Evolutionary conservation across 106 monocot species (phyloP), one percentile per base, ranked within the genome.

Genomic region (Gastrodia elata): DNA sequence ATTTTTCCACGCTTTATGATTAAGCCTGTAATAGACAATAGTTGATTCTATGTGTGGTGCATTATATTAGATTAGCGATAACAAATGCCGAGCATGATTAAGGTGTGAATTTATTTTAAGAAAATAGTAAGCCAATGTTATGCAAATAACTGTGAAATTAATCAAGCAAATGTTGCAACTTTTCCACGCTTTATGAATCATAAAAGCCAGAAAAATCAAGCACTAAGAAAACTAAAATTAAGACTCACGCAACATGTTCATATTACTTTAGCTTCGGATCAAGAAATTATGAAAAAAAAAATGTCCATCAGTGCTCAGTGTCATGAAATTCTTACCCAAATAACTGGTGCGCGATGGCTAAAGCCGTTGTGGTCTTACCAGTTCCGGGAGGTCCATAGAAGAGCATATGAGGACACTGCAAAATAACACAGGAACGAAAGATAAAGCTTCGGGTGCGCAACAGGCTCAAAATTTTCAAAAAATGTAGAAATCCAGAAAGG

Each of bases 361-460:
- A 86, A 28, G 90, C 97, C 36, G 97, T 97, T 56, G 96, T 98
- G 71, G 97, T 98, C 84, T 98, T 98, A 18, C 97, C 97, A 0
- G 91, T 98, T 8, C 97, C 97, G 7, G 97, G 93, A 9, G 97
- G 97, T 3, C 93, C 97, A 59, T 98, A 98, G 80, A 98, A 98
- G 40, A 98, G 90, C 97, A 98, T 93, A 74, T 98, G 97, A 67
- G 93, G 97, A 28, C 80, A 91, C 97, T 98, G 74, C 39, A 70
- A 35, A 67, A 70, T 39, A 39, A 52, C 39, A 35, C 15, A 7
- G 33, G 7, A 36, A 39, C 26, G 25, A 73, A 70, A 73, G 25
- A 0, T 46, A 61, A 32, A 2, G 30, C 8, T n/a, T n/a, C n/a
- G n/a, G n/a, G n/a, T n/a, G n/a, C n/a, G n/a, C n/a, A n/a, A n/a